A percentile compares a stretch with the other conserved stretches of the same genome.
Evolutionary conservation across 805 yeast genomes (phyloP).

Genomic region (Yarrowia keelungensis): DNA sequence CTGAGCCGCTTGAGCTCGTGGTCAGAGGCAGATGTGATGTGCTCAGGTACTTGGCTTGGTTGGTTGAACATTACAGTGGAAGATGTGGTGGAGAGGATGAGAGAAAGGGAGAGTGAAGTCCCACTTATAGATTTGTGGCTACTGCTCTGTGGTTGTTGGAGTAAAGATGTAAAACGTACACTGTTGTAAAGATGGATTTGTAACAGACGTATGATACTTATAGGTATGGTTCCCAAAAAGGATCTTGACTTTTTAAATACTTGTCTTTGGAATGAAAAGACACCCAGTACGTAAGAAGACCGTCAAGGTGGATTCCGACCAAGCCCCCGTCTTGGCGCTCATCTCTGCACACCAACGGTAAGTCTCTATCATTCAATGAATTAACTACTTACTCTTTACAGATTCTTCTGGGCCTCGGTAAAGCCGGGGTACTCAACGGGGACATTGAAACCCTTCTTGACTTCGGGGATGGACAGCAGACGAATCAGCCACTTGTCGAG

Average conservation of each 20-base stretch:
- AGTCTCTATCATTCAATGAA: no score
- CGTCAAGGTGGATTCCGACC: no score
- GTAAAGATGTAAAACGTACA: no score
- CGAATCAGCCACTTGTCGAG: slow-evolving; percentile 91
- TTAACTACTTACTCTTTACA: not conserved
- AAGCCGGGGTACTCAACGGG: slow-evolving; percentile 40
- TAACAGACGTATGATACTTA: not conserved
- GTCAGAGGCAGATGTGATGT: slow-evolving; percentile 9
- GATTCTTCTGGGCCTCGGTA: slow-evolving; percentile 16
- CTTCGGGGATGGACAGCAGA: slow-evolving; percentile 90
- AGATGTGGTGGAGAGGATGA: not conserved
- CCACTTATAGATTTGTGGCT: not conserved
- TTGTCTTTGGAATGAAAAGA: no score
- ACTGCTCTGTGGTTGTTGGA: not conserved
- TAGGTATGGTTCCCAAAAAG: no score
- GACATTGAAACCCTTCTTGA: slow-evolving; percentile 49
- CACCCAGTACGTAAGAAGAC: no score
- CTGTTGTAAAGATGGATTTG: not conserved
- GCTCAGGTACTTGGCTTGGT: slow-evolving; percentile 18
- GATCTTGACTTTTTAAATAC: no score
- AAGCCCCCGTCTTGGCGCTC: no score
- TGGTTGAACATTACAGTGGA: slow-evolving; percentile 15
- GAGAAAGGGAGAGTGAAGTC: not conserved
- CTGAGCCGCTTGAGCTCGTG: slow-evolving; percentile 7
- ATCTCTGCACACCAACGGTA: no score